Evolutionary conservation across 202 grass and related monocot genomes (phyloP), one percentile per base, ranked within the genome.

Genomic region (Alloteropsis angusta): DNA sequence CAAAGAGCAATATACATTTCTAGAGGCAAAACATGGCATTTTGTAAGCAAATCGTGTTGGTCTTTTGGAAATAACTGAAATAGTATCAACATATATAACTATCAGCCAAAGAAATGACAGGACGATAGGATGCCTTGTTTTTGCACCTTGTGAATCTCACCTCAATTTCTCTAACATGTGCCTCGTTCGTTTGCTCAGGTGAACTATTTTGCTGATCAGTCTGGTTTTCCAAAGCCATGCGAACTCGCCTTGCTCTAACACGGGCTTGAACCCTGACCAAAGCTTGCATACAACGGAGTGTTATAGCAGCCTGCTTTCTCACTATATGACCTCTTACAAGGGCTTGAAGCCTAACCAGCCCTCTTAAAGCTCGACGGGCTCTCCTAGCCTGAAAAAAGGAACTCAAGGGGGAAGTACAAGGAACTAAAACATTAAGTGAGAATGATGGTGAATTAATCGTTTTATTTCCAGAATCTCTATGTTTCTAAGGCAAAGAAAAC

Each of bases 291-390:
- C 92, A 95, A 14, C 81, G 84, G 44, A 98, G 92, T 53, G 92
- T 98, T 17, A 86, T 91, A 52, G 87, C 92, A 74, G 95, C 95
- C 87, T 98, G 95, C 81, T 98, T 98, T 95, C 95, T 93, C 22
- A 98, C 92, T 50, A 91, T 89, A 83, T 98, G 86, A 72, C 95
- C 95, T 76, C 95, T 93, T 74, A 92, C 95, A 69, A 98, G 95
- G 44, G 95, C 95, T 73, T 98, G 95, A 75, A 98, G 86, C 85
- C 92, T 94, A 64, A 98, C 92, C 32, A 98, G 49, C 55, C 95
- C 95, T 80, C 89, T 98, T 72, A 98, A 83, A 84, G 92, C 91
- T 77, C 92, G 82, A 17, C 91, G 89, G 35, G 95, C 95, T 87
- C 92, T 83, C 89, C 92, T 93, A 85, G 95, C 92, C 92, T 98